Evolutionary conservation across 805 yeast species (phyloP).

Genomic region (Cyberlindnera maritima): DNA sequence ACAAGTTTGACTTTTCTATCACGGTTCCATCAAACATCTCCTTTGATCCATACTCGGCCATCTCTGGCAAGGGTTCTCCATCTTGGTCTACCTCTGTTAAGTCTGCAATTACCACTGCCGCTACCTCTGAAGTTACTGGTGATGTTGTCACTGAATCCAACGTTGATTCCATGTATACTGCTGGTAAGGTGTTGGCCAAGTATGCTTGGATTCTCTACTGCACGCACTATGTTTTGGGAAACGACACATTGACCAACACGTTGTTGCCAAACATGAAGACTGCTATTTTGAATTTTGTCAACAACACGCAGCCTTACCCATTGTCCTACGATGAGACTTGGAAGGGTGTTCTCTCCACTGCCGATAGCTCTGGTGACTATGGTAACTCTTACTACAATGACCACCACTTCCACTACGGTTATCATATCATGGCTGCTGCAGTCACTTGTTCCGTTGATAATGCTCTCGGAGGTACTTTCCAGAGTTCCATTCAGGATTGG

Average conservation of each 20-base stretch:
- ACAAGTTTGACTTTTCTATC: conserved; percentile 40
- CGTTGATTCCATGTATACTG: conserved; percentile 81
- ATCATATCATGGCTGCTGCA: conserved; percentile 71
- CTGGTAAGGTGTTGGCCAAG: conserved; percentile 87
- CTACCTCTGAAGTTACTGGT: conserved; percentile 33
- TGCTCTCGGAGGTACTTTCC: conserved; percentile 45
- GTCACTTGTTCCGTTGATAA: conserved; percentile 55
- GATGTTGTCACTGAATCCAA: conserved; percentile 48
- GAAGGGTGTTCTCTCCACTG: conserved; percentile 75
- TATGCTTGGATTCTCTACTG: conserved; percentile 84
- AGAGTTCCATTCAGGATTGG: conserved; percentile 44
- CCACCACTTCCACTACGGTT: conserved; percentile 77
- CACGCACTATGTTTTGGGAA: conserved; percentile 61
- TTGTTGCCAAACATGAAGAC: conserved; percentile 57
- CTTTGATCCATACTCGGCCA: conserved; percentile 43
- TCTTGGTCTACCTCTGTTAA: conserved; percentile 32
- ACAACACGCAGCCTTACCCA: conserved; percentile 68
- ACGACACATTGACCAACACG: conserved; percentile 46
- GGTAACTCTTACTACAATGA: conserved; percentile 73
- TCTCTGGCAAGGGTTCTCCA: conserved; percentile 25
- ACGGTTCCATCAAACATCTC: conserved; percentile 40
- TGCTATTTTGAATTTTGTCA: conserved; percentile 68
- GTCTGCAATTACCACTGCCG: conserved; percentile 32
- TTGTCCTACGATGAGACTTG: conserved; percentile 76
- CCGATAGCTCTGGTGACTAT: conserved; percentile 59